Evolutionary conservation across 2,329 filamentous ascomycete species (phyloP), one percentile per base, ranked within the genome.

Genomic region (Ceratocystiopsis sp.): DNA sequence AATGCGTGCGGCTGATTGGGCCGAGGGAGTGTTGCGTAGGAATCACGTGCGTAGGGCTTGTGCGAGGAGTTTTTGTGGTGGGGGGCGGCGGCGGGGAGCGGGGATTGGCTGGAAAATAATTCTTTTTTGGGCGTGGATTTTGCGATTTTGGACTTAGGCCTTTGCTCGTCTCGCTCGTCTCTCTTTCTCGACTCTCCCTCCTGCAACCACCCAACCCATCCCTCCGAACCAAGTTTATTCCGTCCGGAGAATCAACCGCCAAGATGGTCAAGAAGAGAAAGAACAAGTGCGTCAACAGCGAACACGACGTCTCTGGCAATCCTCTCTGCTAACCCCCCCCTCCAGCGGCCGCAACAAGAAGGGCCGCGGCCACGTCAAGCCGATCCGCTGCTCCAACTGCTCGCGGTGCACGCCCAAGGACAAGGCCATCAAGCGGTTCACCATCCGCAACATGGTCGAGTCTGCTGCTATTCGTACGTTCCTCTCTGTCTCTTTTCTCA

Each of bases 351-450:
- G 89, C 68, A 95, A 96, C 84, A 95, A 95, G 86, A 94, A 94
- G 73, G 89, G 91, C 68, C 85, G 91, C 68, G 91, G 91, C 75
- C 89, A 96, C 78, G 86, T 93, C 73, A 98, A 98, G 80, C 93
- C 91, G 63, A 94, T 98, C 73, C 84, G 73, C 57, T 77, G 73
- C 72, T 71, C 67, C 67, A 77, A 77, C 72, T 77, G 73, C 73
- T 75, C 72, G 64, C 76, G 81, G 71, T 86, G 81, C 76, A 93
- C 84, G 49, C 87, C 87, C 67, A 98, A 98, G 82, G 91, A 98
- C 65, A 98, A 98, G 85, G 91, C 93, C 58, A 96, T 98, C 79
- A 98, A 98, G 86, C 80, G 91, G 73, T 98, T 98, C 78, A 98
- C 91, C 73, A 77, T 98, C 78, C 83, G 91, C 68, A 96, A 98